Conservation (phyloP, 148 eudicot genomes). For the Amaranthus cruentus region DNA sequence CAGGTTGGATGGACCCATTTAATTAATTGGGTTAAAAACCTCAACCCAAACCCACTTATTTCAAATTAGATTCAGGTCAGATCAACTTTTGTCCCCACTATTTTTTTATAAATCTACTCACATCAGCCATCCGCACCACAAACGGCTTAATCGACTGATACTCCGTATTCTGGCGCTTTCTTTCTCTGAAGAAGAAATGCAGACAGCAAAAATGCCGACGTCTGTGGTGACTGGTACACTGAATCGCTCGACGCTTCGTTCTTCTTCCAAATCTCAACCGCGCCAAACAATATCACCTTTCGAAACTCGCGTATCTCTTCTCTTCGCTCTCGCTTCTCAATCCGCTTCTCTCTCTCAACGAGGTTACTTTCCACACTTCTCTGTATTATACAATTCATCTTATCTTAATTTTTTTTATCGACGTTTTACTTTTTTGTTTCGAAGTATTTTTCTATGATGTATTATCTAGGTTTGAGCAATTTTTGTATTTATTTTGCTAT, state of each 20-base stretch:
- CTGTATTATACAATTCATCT: background rate
- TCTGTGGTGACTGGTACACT: background rate
- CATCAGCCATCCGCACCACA: no score
- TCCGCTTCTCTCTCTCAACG: constrained; percentile 68
- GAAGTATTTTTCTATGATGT: background rate
- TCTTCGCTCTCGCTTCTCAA: constrained; percentile 78
- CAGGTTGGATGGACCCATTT: no score
- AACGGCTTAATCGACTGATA: no score
- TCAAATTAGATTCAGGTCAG: background rate
- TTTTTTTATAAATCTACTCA: no score
- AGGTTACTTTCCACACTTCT: constrained; percentile 30
- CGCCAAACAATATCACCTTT: constrained; percentile 37
- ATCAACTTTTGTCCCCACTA: background rate
- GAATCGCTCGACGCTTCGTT: constrained; percentile 5
- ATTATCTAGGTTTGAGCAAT: background rate
- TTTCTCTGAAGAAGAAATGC: background rate
- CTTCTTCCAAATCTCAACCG: background rate
- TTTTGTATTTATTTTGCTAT: background rate
- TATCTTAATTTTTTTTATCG: background rate
- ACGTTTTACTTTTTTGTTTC: background rate
- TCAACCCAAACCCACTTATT: background rate
- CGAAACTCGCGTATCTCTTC: constrained; percentile 79
- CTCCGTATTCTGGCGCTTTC: no score
- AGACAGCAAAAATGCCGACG: constrained; percentile 3
- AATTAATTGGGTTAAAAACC: background rate